Percentiles rank a stretch among this genome's conserved stretches.
phyloP scores from a whole-genome alignment of 1,284 basidiomycete species.

The Ustilago nuda region DNA sequence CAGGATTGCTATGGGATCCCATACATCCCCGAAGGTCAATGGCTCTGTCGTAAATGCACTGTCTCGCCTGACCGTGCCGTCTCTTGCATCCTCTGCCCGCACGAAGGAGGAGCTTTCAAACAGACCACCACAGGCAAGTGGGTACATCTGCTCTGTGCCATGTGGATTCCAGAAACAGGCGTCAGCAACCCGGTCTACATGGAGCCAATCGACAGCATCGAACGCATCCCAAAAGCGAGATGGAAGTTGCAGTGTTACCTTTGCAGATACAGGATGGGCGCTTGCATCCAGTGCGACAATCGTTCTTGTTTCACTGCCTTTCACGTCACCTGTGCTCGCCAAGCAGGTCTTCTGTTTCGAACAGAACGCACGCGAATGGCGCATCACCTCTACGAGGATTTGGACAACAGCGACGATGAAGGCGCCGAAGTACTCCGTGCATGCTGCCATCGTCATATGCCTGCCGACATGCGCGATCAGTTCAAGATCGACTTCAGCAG shows the following conservation, averaged over 20 bases:
- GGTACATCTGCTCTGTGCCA: constrained; percentile 96
- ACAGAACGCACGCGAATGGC: constrained; percentile 52
- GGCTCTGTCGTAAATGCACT: constrained; percentile 98
- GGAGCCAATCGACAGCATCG: constrained; percentile 94
- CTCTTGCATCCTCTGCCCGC: constrained; percentile 91
- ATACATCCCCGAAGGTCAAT: constrained; percentile 99
- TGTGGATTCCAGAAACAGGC: constrained; percentile 96
- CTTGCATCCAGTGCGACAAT: constrained; percentile 97
- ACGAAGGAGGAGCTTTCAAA: constrained; percentile 98
- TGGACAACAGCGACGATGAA: constrained; percentile 49
- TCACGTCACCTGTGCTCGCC: constrained; percentile 91
- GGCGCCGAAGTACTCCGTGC: constrained; percentile 52
- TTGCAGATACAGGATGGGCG: constrained; percentile 84
- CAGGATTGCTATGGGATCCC: constrained; percentile 99
- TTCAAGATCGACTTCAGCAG: constrained; percentile 49
- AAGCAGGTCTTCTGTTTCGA: constrained; percentile 61
- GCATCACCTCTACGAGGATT: constrained; percentile 50
- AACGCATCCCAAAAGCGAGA: constrained; percentile 86
- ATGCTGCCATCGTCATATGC: constrained; percentile 66
- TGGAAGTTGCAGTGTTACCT: constrained; percentile 92
- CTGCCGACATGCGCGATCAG: constrained; percentile 39
- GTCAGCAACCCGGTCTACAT: constrained; percentile 96
- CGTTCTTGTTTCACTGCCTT: constrained; percentile 91
- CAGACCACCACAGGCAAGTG: constrained; percentile 93
- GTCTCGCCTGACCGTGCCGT: constrained; percentile 97